phyloP scores from a whole-genome alignment of 164 flowering plant genomes.

The Paratinospora sagittata region DNA sequence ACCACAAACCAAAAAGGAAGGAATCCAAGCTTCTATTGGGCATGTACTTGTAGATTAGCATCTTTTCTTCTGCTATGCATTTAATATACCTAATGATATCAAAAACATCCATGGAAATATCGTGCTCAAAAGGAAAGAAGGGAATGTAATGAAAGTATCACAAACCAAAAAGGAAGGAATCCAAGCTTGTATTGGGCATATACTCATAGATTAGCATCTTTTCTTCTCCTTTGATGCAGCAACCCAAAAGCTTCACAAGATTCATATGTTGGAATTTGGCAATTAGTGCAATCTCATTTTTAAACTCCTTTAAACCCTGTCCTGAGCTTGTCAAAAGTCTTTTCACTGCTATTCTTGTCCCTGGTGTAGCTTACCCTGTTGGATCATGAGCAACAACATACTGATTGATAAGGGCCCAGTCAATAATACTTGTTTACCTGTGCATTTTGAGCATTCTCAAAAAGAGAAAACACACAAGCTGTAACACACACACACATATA shows the following conservation, averaged over 20 bases:
- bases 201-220: slow-evolving; percentile 15
- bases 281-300: slow-evolving; percentile 13
- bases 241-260: slow-evolving; percentile 12
- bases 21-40: no score
- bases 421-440: no score
- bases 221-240: slow-evolving; percentile 11
- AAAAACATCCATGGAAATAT: not conserved
- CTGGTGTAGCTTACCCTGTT: not conserved
- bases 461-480: no score
- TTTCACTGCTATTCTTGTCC: slow-evolving; percentile 11
- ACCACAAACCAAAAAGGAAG: no score
- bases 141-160: no score
- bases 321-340: slow-evolving; percentile 7
- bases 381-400: not conserved
- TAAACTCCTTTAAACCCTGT: slow-evolving; percentile 14
- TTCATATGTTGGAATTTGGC: slow-evolving; percentile 16
- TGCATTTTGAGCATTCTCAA: not conserved
- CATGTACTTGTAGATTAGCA: no score
- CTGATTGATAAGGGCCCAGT: no score
- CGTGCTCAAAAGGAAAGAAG: not conserved
- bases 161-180: no score
- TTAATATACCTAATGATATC: no score
- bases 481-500: no score
- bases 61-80: no score
- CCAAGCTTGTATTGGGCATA: no score